Conservation (phyloP, 1,284 basidiomycete species). For the Apiotrichum gamsii region DNA sequence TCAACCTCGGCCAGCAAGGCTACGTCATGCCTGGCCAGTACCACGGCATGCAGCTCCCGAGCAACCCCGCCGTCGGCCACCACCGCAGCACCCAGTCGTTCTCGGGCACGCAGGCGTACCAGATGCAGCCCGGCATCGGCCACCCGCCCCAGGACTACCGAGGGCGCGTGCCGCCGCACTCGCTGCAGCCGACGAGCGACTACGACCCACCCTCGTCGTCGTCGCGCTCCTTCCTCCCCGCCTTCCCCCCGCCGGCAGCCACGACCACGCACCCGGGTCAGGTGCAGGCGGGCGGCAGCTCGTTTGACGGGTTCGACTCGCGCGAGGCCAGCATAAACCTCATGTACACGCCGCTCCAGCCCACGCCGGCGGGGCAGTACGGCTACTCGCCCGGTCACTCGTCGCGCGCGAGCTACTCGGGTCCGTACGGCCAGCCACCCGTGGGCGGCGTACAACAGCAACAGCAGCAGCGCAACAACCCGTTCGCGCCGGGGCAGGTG, state of each 20-base stretch:
- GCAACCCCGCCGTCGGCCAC: slow-evolving; percentile 6
- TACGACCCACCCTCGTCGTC: slow-evolving; percentile 25
- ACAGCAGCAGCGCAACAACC: slow-evolving; percentile 8
- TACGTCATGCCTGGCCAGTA: slow-evolving; percentile 43
- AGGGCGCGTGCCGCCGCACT: slow-evolving; percentile 1
- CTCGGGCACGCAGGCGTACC: slow-evolving; percentile 27
- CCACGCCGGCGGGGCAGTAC: slow-evolving; percentile 19
- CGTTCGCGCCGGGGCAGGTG: slow-evolving; percentile 6
- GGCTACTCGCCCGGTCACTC: slow-evolving; percentile 24
- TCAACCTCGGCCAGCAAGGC: slow-evolving; percentile 47
- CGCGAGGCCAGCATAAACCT: slow-evolving; percentile 31
- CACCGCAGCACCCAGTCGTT: slow-evolving; percentile 24
- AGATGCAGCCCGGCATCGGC: slow-evolving; percentile 41
- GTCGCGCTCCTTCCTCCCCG: slow-evolving; percentile 32
- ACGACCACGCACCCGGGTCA: slow-evolving; percentile 13
- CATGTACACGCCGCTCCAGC: slow-evolving; percentile 45
- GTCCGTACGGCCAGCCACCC: slow-evolving; percentile 24
- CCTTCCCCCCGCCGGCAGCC: slow-evolving; percentile 44
- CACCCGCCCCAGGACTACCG: slow-evolving; percentile 23
- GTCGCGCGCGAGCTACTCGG: slow-evolving; percentile 36
- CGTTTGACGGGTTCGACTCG: slow-evolving; percentile 40
- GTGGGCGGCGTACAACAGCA: not conserved
- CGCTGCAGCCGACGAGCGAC: slow-evolving; percentile 21
- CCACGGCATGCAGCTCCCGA: not conserved
- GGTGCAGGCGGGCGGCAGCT: slow-evolving; percentile 8